Evolutionary conservation across 1,284 basidiomycete species (phyloP), one percentile per base, ranked within the genome.

Genomic region (Trametes versicolor): DNA sequence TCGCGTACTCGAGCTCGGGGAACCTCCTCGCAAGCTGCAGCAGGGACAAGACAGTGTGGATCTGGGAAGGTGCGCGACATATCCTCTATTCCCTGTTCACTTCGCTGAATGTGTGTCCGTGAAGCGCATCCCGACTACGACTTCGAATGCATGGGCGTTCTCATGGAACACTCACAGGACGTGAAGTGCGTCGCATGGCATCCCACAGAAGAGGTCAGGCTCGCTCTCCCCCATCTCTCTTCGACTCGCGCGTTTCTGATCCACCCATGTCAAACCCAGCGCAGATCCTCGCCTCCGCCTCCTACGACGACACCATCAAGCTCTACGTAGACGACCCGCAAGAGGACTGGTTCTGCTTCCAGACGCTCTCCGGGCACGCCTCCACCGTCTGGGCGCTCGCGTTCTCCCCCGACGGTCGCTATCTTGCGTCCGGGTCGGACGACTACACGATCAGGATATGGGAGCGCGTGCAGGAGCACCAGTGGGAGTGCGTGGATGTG

Each of bases 141-240:
- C 72, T 98, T 98, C 70, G 97, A 99, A 74, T 98, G 96, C 73
- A 87, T 98, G 78, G 91, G 90, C 27, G 98, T 99, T 43, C 82
- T 98, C 73, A 99, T 99, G 96, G 96, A 99, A 72, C 98, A 99
- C 75, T 87, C 87, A 1, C 97, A 99, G 77, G 98, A 99, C 75
- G 97, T 99, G 68, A 99, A 99, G 80, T 92, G 85, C 62, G 91
- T 99, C 12, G 87, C 92, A 9, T 99, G 97, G 96, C 96, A 99
- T 80, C 97, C 98, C 3, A 85, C 82, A 9, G 95, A 99, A 80
- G 97, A 99, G 88, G 94, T 95, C 74, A 72, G 80, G 74, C 51
- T 58, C 37, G 58, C 49, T 41, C 41, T 34, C 60, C n/a, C 48
- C 45, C 25, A n/a, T 53, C 58, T 55, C 12, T 39, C 39, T 67